Percentiles rank a stretch among this genome's conserved stretches.
Conservation (phyloP, 495 filamentous ascomycete genomes). For the Aspergillus hancockii region DNA sequence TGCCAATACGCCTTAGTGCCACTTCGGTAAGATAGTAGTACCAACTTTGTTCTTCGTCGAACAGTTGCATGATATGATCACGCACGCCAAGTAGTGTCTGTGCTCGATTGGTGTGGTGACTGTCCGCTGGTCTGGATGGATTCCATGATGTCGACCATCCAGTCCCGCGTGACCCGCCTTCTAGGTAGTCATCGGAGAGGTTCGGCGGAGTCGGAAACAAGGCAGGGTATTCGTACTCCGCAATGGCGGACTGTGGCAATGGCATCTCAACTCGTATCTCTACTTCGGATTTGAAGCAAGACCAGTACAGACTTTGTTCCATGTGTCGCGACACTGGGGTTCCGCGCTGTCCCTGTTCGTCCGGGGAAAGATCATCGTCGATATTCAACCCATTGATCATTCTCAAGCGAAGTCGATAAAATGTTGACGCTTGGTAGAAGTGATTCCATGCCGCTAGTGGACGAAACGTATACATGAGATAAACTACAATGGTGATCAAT, state of each 20-base stretch:
- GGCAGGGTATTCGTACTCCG: conserved; percentile 20
- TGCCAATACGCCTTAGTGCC: conserved; percentile 26
- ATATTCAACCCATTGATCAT: neutral
- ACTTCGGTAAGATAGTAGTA: conserved; percentile 40
- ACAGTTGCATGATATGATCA: conserved; percentile 6
- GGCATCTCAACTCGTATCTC: conserved; percentile 29
- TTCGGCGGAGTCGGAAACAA: conserved; percentile 27
- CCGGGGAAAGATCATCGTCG: neutral
- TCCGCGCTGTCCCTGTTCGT: neutral
- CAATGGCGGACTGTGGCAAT: conserved; percentile 21
- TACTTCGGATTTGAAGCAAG: conserved; percentile 35
- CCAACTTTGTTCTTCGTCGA: conserved; percentile 22
- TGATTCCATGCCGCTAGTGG: conserved; percentile 22
- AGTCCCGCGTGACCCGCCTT: conserved; percentile 18
- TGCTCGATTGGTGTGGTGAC: neutral
- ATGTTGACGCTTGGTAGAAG: conserved; percentile 27
- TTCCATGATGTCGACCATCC: neutral
- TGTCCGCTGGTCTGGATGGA: neutral
- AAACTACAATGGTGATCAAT: conserved; percentile 9
- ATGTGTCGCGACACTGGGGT: conserved; percentile 3
- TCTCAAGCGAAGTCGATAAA: conserved; percentile 12
- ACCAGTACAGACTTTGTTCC: conserved; percentile 33
- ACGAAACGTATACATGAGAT: conserved; percentile 23
- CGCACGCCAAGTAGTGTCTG: neutral
- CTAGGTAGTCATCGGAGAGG: conserved; percentile 9